Evolutionary conservation across 2,329 filamentous ascomycete species (phyloP).

Genomic region (Clarireedia hainanense): DNA sequence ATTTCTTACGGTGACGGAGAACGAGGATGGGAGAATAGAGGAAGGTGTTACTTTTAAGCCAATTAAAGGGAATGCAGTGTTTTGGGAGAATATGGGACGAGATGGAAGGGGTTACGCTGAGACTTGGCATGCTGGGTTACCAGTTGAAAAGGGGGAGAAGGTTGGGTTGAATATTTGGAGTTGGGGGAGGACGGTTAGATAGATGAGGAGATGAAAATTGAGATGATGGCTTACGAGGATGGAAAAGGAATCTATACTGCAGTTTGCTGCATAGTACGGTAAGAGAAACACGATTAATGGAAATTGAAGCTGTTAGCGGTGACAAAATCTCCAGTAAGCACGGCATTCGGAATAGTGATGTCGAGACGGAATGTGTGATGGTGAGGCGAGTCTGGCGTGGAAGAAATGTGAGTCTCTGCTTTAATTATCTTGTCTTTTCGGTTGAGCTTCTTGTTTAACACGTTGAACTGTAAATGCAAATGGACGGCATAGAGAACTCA

Average conservation of each 20-base stretch:
- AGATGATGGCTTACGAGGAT: not conserved
- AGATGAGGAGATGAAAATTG: not conserved
- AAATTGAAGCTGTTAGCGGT: not conserved
- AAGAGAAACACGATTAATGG: not conserved
- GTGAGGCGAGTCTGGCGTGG: conserved; percentile 5
- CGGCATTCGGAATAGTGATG: not conserved
- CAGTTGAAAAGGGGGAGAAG: conserved; percentile 47
- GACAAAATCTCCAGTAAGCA: not conserved
- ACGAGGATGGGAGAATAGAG: conserved; percentile 16
- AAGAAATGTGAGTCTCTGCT: conserved; percentile 5
- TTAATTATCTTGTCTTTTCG: not conserved
- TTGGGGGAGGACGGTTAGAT: conserved; percentile 33
- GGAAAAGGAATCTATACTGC: not conserved
- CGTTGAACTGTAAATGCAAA: not conserved
- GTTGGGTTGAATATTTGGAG: conserved; percentile 59
- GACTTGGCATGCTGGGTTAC: conserved; percentile 53
- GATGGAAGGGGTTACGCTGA: conserved; percentile 50
- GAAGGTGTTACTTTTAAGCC: conserved; percentile 50
- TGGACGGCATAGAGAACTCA: not conserved
- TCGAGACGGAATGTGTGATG: not conserved
- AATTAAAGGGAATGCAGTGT: conserved; percentile 50
- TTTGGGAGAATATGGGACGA: conserved; percentile 51
- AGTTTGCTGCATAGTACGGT: not conserved
- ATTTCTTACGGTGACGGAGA: conserved; percentile 45
- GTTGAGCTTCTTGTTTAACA: not conserved